phyloP scores from a whole-genome alignment of 495 filamentous ascomycete genomes.

The Penicillium malachiteum region DNA sequence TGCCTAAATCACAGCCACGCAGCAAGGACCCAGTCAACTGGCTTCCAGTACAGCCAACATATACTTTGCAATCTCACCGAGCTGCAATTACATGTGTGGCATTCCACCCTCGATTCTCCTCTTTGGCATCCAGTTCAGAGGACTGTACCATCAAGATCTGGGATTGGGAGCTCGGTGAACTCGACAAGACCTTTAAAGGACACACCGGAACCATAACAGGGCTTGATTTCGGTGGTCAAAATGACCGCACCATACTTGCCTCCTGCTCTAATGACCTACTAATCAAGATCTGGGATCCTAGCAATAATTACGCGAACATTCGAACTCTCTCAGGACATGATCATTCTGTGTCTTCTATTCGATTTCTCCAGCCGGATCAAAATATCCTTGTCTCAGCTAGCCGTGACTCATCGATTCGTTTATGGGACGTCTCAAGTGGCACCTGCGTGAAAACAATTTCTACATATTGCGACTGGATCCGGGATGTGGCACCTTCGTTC shows the following conservation, averaged over 20 bases:
- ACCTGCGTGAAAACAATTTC: slow-evolving; percentile 7
- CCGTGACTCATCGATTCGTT: slow-evolving; percentile 11
- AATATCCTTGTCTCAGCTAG: slow-evolving; percentile 81
- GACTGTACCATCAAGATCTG: slow-evolving; percentile 92
- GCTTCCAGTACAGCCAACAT: neutral
- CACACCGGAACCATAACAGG: slow-evolving; percentile 85
- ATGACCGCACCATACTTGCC: slow-evolving; percentile 78
- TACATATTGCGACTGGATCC: slow-evolving; percentile 61
- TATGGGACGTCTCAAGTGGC: slow-evolving; percentile 13
- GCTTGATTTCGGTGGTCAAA: slow-evolving; percentile 84
- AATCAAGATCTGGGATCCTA: slow-evolving; percentile 93
- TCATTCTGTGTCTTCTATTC: slow-evolving; percentile 82
- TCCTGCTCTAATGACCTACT: slow-evolving; percentile 85
- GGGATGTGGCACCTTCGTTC: slow-evolving; percentile 74
- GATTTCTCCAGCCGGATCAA: slow-evolving; percentile 75
- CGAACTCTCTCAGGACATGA: slow-evolving; percentile 86
- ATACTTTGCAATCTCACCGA: slow-evolving; percentile 8
- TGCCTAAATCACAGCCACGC: neutral
- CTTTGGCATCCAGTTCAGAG: slow-evolving; percentile 87
- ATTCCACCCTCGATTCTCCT: slow-evolving; percentile 88
- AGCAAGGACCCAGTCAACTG: slow-evolving; percentile 1
- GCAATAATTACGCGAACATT: slow-evolving; percentile 89
- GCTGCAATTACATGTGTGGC: slow-evolving; percentile 71
- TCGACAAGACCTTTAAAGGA: slow-evolving; percentile 85
- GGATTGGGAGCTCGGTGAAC: slow-evolving; percentile 93